A percentile compares a stretch with the other conserved stretches of the same genome.
phyloP scores from a whole-genome alignment of 2,329 filamentous ascomycete species.

The Berkeleyomyces basicola region DNA sequence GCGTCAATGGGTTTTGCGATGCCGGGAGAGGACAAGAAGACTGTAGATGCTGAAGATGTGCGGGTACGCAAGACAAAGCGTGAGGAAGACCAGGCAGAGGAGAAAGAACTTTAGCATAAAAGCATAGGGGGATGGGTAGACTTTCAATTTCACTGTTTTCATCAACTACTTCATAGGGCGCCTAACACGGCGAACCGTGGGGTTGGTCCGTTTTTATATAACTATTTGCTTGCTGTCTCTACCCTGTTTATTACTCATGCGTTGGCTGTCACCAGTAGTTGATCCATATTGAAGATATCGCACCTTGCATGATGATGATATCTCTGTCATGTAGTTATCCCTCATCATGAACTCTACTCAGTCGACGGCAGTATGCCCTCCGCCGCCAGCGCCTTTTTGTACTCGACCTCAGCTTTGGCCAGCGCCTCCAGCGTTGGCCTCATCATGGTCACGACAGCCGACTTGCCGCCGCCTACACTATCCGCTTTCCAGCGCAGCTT shows the following conservation, averaged over 20 bases:
- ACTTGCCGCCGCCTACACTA: slow-evolving; percentile 55
- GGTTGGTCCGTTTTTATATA: too few relatives aligned
- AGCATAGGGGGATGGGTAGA: neutral
- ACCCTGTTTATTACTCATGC: too few relatives aligned
- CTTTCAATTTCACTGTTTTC: neutral
- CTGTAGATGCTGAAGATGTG: slow-evolving; percentile 28
- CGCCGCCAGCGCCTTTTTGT: slow-evolving; percentile 53
- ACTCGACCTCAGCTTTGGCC: slow-evolving; percentile 52
- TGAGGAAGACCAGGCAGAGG: neutral
- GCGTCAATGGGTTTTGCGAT: slow-evolving; percentile 41
- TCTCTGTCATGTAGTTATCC: neutral
- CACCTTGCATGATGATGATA: neutral
- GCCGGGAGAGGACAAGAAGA: slow-evolving; percentile 23
- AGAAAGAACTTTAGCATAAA: neutral
- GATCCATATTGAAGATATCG: too few relatives aligned
- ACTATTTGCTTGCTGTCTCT: too few relatives aligned
- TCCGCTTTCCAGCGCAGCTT: slow-evolving; percentile 53
- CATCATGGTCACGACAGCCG: slow-evolving; percentile 61
- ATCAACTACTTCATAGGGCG: neutral
- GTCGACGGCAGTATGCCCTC: slow-evolving; percentile 35
- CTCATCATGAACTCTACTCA: slow-evolving; percentile 20
- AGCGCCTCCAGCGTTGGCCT: slow-evolving; percentile 57
- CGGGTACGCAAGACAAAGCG: slow-evolving; percentile 22
- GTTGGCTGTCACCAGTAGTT: too few relatives aligned
- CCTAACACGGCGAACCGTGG: too few relatives aligned